Conservation (phyloP, 768 basidiomycete species). For the Steccherinum ochraceum region DNA sequence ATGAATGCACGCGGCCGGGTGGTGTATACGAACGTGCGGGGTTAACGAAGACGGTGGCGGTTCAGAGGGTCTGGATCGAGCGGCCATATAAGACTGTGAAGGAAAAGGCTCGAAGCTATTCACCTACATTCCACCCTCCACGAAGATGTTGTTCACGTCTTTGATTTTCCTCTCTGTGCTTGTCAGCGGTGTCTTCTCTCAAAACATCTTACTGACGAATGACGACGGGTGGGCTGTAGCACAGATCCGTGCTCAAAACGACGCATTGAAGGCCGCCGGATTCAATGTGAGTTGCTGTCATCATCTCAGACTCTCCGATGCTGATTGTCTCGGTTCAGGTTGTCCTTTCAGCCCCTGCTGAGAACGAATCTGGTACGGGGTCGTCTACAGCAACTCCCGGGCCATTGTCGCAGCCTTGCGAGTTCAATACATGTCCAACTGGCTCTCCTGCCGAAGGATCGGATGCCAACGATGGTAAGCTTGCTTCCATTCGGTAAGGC, state of each 20-base stretch:
- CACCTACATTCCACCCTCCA: too few relatives aligned
- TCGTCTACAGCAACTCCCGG: slow-evolving; percentile 21
- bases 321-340: slow-evolving; percentile 14
- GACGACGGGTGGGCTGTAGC: slow-evolving; percentile 30
- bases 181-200: neutral
- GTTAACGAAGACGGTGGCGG: too few relatives aligned
- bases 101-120: too few relatives aligned
- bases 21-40: too few relatives aligned
- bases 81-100: too few relatives aligned
- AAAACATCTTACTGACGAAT: slow-evolving; percentile 22
- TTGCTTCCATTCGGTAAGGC: too few relatives aligned
- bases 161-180: neutral
- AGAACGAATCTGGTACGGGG: slow-evolving; percentile 28
- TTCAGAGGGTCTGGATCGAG: too few relatives aligned
- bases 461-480: slow-evolving; percentile 21
- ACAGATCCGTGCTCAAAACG: slow-evolving; percentile 24
- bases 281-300: slow-evolving; percentile 14
- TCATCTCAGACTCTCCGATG: neutral
- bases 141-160: neutral
- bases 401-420: slow-evolving; percentile 22
- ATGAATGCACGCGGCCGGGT: too few relatives aligned
- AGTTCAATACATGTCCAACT: slow-evolving; percentile 26
- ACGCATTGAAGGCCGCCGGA: slow-evolving; percentile 18
- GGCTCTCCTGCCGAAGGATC: slow-evolving; percentile 25
- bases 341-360: slow-evolving; percentile 25